phyloP scores from a whole-genome alignment of 257 asterid species.

The Capsicum rhomboideum region DNA sequence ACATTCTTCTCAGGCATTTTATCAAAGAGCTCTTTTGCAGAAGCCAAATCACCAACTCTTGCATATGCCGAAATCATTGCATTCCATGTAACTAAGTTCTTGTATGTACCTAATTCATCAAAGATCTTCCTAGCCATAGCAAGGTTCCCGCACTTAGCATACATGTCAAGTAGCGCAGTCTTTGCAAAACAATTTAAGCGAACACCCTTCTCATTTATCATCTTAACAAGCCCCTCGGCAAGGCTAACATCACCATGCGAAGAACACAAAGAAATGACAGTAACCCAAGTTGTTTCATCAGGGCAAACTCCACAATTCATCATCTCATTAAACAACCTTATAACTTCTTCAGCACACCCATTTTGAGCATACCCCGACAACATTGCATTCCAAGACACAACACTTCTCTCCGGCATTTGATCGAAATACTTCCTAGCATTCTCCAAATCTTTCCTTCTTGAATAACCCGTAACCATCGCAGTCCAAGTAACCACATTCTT shows the following conservation, averaged over 20 bases:
- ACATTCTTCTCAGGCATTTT: conserved; percentile 47
- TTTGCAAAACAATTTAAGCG: conserved; percentile 28
- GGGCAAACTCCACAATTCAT: conserved; percentile 34
- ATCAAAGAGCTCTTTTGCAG: conserved; percentile 50
- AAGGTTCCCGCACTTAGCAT: conserved; percentile 62
- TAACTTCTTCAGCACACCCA: conserved; percentile 42
- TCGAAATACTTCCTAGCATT: conserved; percentile 54
- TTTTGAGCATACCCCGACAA: conserved; percentile 58
- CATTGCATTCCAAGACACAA: conserved; percentile 82
- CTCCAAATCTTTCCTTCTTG: conserved; percentile 43
- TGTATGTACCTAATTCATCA: conserved; percentile 32
- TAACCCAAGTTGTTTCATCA: conserved; percentile 55
- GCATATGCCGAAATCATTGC: conserved; percentile 60
- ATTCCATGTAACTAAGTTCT: conserved; percentile 58
- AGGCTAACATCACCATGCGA: conserved; percentile 34
- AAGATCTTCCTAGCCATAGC: conserved; percentile 49
- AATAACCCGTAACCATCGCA: conserved; percentile 60
- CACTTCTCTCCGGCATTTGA: conserved; percentile 45
- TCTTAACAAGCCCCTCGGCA: conserved; percentile 32
- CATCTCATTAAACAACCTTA: conserved; percentile 50
- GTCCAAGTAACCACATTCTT: conserved; percentile 71
- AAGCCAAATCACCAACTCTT: conserved; percentile 44
- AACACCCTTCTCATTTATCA: conserved; percentile 27
- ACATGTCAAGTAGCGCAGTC: conserved; percentile 67
- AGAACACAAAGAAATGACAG: conserved; percentile 58